Base-by-base conservation (phyloP, 2,329 filamentous ascomycete genomes). In the Fusarium coffeatum region DNA sequence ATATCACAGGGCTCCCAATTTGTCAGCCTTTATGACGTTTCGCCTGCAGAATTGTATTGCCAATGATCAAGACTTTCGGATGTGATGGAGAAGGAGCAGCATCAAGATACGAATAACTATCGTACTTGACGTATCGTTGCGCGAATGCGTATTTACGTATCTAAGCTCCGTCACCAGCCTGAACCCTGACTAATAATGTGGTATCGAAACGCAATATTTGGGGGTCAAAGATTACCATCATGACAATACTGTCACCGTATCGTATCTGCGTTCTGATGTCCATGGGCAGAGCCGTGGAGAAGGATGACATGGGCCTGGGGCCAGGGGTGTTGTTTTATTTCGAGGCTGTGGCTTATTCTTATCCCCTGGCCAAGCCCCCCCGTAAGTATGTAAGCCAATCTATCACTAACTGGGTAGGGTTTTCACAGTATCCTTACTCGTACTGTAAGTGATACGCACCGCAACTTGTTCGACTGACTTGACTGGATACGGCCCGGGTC, bases 281-380 rank as follows among this genome's bases (percentile, higher is more conserved):
- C 63, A 32, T 67, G 64, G 64, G 15, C 42, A 57, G 25, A 50
- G 37, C 64, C 63, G 37, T 63, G 64, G 57, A 59, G 50, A 30
- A 64, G 22, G 20, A 64, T 25, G 51, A 56, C 51, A 55, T 50
- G 34, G 27, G 47, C 66, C 69, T 46, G 62, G 30, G 58, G 27
- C 32, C 54, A 62, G 48, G 63, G 63, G 59, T 47, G 42, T 54
- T 48, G 46, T n/a, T 49, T 64, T 55, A 47, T 53, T 59, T 55
- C 49, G 67, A 51, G 69, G 69, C 69, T 72, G 69, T 72, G 69
- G 69, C 69, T 72, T 66, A 72, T 55, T 59, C 56, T 59, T 61
- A 34, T 59, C 55, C 62, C 64, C 41, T 71, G 48, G 23, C 64
- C 60, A 66, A 57, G 49, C 66, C 66, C 48, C 59, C 57, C 66